A percentile compares a stretch with the other conserved stretches of the same genome.
Conservation (phyloP, 2,329 filamentous ascomycete genomes). For the Colletotrichum filicis region DNA sequence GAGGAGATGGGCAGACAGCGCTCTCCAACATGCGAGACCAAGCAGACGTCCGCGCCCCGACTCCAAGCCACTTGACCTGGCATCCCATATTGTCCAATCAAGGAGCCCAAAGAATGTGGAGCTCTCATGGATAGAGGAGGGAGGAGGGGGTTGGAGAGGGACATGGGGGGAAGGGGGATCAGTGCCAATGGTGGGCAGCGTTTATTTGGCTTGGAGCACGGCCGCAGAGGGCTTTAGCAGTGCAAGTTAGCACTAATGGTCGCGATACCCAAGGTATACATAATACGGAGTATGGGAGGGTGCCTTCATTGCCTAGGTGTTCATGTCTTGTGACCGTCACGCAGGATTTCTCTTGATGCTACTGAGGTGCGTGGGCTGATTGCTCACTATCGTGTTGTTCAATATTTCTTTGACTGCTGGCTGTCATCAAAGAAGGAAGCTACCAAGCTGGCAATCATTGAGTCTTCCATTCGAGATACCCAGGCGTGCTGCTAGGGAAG, state of each 20-base stretch:
- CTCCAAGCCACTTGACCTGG: not conserved
- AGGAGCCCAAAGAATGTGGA: not conserved
- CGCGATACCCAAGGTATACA: not conserved
- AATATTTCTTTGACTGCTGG: not conserved
- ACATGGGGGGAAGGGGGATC: not conserved
- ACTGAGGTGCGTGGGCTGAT: not conserved
- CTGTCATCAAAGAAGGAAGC: not conserved
- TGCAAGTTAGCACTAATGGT: not conserved
- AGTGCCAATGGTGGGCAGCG: not conserved
- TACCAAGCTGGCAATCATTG: not conserved
- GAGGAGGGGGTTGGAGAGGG: not conserved
- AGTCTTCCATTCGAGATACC: not conserved
- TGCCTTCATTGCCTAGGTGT: too few species aligned
- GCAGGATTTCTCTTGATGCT: too few species aligned
- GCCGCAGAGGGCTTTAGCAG: not conserved
- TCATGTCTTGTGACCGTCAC: too few species aligned
- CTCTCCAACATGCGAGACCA: slow-evolving; percentile 4
- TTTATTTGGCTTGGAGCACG: slow-evolving; percentile 14
- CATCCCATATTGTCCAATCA: not conserved
- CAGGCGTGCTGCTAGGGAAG: too few species aligned
- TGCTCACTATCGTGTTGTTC: not conserved
- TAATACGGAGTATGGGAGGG: too few species aligned
- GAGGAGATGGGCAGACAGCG: not conserved
- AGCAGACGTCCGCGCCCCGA: slow-evolving; percentile 4
- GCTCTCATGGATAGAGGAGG: not conserved